Percentiles rank a stretch among this genome's conserved stretches.
phyloP scores from a whole-genome alignment of 2,329 filamentous ascomycete genomes.

The Leptoxyphium fumago region DNA sequence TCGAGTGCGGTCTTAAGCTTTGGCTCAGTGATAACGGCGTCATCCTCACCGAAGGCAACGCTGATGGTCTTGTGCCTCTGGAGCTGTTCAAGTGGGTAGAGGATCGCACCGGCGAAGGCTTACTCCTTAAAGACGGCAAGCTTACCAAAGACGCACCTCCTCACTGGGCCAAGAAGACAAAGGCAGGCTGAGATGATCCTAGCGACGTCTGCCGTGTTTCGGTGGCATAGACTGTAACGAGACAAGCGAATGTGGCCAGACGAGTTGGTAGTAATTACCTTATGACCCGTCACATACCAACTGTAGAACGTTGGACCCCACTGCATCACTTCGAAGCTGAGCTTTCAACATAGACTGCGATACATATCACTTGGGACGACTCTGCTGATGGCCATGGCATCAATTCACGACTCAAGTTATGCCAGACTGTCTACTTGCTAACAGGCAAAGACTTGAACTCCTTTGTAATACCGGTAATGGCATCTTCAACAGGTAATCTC shows the following conservation, averaged over 20 bases:
- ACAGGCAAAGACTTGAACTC: slow-evolving; percentile 32
- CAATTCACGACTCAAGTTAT: no score
- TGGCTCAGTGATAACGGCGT: slow-evolving; percentile 38
- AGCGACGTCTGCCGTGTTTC: no score
- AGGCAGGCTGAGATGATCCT: slow-evolving; percentile 3
- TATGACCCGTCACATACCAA: no score
- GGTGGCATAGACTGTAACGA: no score
- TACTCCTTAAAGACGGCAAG: slow-evolving; percentile 58
- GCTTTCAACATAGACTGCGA: no score
- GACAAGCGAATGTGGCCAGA: no score
- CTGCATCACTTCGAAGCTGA: no score
- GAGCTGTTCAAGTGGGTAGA: slow-evolving; percentile 60
- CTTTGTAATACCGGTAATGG: slow-evolving; percentile 44
- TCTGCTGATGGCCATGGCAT: no score
- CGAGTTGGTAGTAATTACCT: no score
- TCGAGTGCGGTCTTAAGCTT: slow-evolving; percentile 53
- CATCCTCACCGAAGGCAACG: slow-evolving; percentile 33
- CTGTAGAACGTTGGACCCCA: no score
- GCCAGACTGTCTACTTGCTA: neutral
- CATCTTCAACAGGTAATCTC: slow-evolving; percentile 50
- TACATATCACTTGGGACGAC: no score
- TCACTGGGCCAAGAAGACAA: slow-evolving; percentile 28
- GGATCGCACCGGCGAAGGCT: slow-evolving; percentile 42
- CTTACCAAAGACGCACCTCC: slow-evolving; percentile 52
- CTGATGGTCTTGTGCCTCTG: slow-evolving; percentile 46